These are phyloP conservation scores for Camellia lanceoleosa DNA, from an alignment of 148 eudicot species.

Conservation along the genomic window DNA sequence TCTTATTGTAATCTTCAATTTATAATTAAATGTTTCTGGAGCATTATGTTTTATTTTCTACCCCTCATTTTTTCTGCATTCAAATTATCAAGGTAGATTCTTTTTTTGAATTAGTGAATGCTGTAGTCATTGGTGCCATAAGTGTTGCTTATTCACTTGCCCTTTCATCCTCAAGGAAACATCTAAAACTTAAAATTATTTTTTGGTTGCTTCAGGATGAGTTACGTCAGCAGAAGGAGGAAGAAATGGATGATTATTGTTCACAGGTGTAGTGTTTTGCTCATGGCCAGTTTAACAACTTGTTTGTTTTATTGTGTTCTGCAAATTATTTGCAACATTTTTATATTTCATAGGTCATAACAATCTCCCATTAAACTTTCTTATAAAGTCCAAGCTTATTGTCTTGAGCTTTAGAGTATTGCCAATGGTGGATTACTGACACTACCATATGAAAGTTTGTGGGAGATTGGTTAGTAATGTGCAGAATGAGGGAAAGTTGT, in stretches of 20 bases:
- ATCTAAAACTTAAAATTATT: neutral
- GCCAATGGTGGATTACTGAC: neutral
- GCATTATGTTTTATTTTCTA: conserved; percentile 1
- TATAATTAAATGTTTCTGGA: neutral
- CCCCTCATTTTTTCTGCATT: neutral
- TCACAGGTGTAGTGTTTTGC: conserved; percentile 46
- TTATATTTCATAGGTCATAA: neutral
- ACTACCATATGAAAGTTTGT: neutral
- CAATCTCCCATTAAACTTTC: too few relatives aligned
- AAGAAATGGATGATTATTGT: conserved; percentile 96
- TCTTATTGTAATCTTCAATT: neutral
- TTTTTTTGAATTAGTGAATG: neutral
- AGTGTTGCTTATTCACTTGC: conserved; percentile 6
- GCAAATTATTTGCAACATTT: neutral
- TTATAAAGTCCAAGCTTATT: too few relatives aligned
- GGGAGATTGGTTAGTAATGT: neutral
- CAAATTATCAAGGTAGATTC: neutral
- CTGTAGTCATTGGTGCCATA: neutral
- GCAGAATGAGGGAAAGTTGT: neutral
- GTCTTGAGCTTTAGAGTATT: neutral
- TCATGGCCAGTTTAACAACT: conserved; percentile 1
- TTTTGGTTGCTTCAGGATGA: conserved; percentile 63
- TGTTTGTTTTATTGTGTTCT: neutral
- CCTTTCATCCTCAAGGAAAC: neutral
- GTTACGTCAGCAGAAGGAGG: conserved; percentile 90